phyloP scores from a whole-genome alignment of 768 basidiomycete species.

The Cystoderma amianthinum region DNA sequence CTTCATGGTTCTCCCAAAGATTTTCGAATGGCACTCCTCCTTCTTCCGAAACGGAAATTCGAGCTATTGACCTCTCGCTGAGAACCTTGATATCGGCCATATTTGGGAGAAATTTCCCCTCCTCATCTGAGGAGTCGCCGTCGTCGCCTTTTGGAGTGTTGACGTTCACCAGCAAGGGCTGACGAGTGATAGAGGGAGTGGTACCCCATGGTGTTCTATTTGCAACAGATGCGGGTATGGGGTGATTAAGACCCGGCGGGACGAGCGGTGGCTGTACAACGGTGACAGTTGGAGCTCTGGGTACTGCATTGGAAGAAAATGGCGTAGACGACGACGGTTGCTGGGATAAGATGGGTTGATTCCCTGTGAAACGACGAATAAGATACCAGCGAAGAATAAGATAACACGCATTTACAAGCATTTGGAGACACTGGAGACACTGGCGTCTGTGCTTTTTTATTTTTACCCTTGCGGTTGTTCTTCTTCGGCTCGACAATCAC shows the following conservation, averaged over 20 bases:
- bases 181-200: background rate
- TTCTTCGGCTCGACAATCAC: background rate
- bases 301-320: no score
- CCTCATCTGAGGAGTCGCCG: background rate
- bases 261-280: no score
- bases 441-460: background rate
- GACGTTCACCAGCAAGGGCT: background rate
- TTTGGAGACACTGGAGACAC: background rate
- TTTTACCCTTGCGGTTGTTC: background rate
- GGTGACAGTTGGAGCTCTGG: no score
- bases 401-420: background rate
- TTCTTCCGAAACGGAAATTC: background rate
- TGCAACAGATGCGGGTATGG: no score
- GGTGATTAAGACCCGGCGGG: no score
- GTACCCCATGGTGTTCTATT: background rate
- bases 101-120: background rate
- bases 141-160: background rate
- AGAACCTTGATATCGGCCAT: background rate
- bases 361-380: no score
- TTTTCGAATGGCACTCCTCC: background rate
- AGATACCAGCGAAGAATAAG: no score
- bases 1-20: background rate
- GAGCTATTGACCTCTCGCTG: background rate
- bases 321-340: no score
- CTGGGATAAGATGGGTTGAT: no score